A percentile compares a stretch with the other conserved stretches of the same genome.
These are phyloP conservation scores for Marvania coccoides DNA, from an alignment of 139 green algal genomes.

Conservation along the genomic window DNA sequence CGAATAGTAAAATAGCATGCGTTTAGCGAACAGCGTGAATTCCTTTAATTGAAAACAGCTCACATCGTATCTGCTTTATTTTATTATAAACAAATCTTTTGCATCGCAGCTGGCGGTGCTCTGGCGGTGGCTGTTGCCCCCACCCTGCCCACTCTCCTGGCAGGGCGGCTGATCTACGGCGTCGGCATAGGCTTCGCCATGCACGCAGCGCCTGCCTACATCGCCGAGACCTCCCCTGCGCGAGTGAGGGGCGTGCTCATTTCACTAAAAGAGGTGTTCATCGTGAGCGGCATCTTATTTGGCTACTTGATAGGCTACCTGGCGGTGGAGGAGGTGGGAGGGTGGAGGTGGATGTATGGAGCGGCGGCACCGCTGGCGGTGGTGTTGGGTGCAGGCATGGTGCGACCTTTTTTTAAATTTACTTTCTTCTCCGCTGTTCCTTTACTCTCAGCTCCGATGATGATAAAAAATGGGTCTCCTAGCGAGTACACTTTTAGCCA, in stretches of 20 bases:
- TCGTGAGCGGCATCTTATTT: conserved; percentile 81
- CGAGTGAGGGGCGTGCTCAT: conserved; percentile 70
- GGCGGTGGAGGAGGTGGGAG: conserved; percentile 41
- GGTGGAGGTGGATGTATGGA: conserved; percentile 77
- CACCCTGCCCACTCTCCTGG: conserved; percentile 45
- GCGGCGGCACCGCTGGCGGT: conserved; percentile 35
- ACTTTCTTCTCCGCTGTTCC: too few species aligned
- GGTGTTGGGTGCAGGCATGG: conserved; percentile 16
- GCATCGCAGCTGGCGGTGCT: conserved; percentile 33
- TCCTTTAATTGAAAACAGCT: too few species aligned
- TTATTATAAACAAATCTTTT: too few species aligned
- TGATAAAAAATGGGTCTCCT: too few species aligned
- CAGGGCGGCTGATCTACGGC: conserved; percentile 64
- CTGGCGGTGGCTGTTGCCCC: conserved; percentile 19
- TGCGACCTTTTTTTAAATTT: too few species aligned
- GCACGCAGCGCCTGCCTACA: conserved; percentile 91
- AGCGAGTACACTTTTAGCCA: too few species aligned
- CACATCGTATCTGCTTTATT: too few species aligned
- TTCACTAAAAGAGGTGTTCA: conserved; percentile 73
- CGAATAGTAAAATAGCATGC: too few species aligned
- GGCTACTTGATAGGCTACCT: conserved; percentile 36
- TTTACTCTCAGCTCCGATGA: too few species aligned
- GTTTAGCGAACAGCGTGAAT: background rate
- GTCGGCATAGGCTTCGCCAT: conserved; percentile 89
- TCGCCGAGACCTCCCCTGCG: conserved; percentile 72